These are phyloP conservation scores for Rhinocladiella similis DNA, from an alignment of 2,329 filamentous ascomycete genomes.

Conservation along the genomic window DNA sequence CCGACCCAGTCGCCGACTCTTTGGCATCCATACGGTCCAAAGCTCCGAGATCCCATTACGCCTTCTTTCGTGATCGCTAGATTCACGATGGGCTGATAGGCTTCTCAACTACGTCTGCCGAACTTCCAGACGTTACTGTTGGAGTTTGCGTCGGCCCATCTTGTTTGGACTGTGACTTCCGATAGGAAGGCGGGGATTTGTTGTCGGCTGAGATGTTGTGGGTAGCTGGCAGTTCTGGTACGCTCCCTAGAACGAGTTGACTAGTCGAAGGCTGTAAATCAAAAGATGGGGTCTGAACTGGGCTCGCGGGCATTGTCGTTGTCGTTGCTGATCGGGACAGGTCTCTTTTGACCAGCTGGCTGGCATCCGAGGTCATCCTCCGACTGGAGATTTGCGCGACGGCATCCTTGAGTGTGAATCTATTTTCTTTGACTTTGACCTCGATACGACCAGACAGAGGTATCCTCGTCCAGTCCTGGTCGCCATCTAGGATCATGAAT, in stretches of 20 bases:
- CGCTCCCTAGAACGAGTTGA: neutral
- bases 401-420: constrained; percentile 18
- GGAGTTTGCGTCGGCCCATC: neutral
- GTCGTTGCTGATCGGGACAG: neutral
- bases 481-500: constrained; percentile 13
- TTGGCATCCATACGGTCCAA: too few species aligned
- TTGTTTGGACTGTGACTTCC: neutral
- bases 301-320: neutral
- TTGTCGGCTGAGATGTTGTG: neutral
- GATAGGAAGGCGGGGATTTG: constrained; percentile 11
- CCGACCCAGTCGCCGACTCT: too few species aligned
- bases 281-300: neutral
- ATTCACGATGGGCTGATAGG: too few species aligned
- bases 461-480: constrained; percentile 11
- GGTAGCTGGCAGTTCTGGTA: constrained; percentile 10
- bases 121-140: constrained; percentile 17
- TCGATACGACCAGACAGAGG: constrained; percentile 17
- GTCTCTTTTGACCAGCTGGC: constrained; percentile 11
- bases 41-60: too few species aligned
- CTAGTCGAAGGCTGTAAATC: constrained; percentile 1
- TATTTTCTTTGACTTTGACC: constrained; percentile 18
- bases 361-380: constrained; percentile 14
- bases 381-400: constrained; percentile 14
- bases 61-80: too few species aligned
- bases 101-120: constrained; percentile 5